Percentiles rank a stretch among this genome's conserved stretches.
Conservation (phyloP, 768 basidiomycete genomes). For the Pleurotus eryngii region DNA sequence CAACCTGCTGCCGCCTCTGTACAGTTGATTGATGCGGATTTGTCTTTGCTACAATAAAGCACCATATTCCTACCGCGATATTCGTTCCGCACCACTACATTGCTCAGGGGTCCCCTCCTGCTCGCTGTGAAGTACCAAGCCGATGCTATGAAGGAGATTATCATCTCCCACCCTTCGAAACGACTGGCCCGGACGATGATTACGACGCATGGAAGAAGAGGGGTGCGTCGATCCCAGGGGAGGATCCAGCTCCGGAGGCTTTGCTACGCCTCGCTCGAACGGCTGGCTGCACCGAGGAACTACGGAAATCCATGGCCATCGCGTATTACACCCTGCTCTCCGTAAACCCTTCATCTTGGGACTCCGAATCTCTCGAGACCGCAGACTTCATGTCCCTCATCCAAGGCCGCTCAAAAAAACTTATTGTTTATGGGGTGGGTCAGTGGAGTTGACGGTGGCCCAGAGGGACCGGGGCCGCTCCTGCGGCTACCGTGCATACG, state of each 20-base stretch:
- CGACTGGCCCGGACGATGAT: conserved; percentile 6
- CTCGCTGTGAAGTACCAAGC: neutral
- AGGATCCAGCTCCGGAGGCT: neutral
- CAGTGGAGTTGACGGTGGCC: too few species aligned
- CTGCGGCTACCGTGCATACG: too few species aligned
- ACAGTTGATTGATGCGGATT: too few species aligned
- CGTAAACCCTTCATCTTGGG: too few species aligned
- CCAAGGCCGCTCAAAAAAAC: too few species aligned
- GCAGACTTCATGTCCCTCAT: too few species aligned
- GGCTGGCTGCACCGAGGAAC: neutral
- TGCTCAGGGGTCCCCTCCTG: neutral
- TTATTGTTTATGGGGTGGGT: too few species aligned
- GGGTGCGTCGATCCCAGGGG: neutral
- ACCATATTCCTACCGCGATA: too few species aligned
- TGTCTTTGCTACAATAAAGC: too few species aligned
- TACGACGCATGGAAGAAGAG: neutral
- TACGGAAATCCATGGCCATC: neutral
- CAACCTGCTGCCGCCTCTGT: neutral
- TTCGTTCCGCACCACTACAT: neutral
- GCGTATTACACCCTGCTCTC: neutral
- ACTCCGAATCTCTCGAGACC: too few species aligned
- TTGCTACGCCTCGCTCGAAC: neutral
- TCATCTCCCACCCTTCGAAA: neutral
- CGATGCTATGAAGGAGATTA: neutral
- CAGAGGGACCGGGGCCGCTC: too few species aligned